phyloP scores from a whole-genome alignment of 495 filamentous ascomycete species.

The Penicillium egyptiacum region DNA sequence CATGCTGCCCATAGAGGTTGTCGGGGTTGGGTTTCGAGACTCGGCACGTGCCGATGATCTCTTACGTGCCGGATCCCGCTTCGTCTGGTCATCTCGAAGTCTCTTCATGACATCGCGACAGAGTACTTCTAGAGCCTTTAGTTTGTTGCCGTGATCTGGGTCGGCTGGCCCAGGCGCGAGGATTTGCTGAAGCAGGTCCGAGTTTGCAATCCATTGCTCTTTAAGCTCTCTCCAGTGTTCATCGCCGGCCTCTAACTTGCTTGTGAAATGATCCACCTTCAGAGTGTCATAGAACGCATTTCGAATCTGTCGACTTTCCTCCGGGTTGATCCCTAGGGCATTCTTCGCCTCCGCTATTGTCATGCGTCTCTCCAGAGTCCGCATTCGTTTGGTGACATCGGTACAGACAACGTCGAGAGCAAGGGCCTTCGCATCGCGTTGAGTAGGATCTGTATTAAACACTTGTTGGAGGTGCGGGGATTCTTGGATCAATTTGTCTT shows the following conservation, averaged over 20 bases:
- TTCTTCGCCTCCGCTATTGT: slow-evolving; percentile 73
- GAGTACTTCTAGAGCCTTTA: slow-evolving; percentile 67
- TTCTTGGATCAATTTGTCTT: slow-evolving; percentile 65
- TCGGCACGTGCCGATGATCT: slow-evolving; percentile 32
- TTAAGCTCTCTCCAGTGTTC: slow-evolving; percentile 73
- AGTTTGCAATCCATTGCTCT: slow-evolving; percentile 62
- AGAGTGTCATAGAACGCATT: slow-evolving; percentile 66
- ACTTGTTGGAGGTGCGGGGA: slow-evolving; percentile 63
- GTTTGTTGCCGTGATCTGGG: slow-evolving; percentile 53
- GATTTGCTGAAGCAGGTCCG: slow-evolving; percentile 55
- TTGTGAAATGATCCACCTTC: slow-evolving; percentile 68
- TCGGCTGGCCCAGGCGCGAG: slow-evolving; percentile 56
- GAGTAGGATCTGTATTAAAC: slow-evolving; percentile 54
- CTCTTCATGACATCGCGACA: slow-evolving; percentile 75
- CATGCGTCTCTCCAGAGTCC: slow-evolving; percentile 60
- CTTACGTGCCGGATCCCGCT: slow-evolving; percentile 56
- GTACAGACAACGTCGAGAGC: slow-evolving; percentile 76
- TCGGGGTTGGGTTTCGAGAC: slow-evolving; percentile 27
- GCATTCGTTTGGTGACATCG: slow-evolving; percentile 80
- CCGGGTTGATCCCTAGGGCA: slow-evolving; percentile 68
- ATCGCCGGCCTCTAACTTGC: slow-evolving; percentile 67
- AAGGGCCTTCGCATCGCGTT: slow-evolving; percentile 55
- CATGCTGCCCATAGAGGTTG: slow-evolving; percentile 26
- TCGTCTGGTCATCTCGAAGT: slow-evolving; percentile 64
- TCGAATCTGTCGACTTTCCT: slow-evolving; percentile 64